Conservation (phyloP, 1,284 basidiomycete species). For the Paramarasmius palmivorus region DNA sequence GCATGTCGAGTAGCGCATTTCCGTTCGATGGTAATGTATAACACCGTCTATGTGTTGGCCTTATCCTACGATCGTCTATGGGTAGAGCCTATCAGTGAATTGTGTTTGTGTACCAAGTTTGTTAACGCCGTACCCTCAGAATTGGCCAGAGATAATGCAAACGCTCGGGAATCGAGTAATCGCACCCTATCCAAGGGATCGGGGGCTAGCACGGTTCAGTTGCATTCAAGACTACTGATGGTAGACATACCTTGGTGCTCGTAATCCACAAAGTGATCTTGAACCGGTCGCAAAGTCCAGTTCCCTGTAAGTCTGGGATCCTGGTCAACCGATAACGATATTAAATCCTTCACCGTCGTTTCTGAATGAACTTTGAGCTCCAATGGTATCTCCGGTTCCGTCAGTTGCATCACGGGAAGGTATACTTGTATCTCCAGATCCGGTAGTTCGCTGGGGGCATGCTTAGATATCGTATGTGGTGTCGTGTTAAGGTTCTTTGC, state of each 20-base stretch:
- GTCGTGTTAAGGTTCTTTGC: too few species aligned
- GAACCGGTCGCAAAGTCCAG: background rate
- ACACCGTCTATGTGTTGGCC: too few species aligned
- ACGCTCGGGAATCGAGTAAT: conserved; percentile 1
- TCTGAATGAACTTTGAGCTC: conserved; percentile 6
- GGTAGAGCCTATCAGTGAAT: too few species aligned
- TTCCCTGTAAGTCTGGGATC: conserved; percentile 11
- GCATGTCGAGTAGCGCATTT: background rate
- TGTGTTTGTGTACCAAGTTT: too few species aligned
- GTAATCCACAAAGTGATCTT: conserved; percentile 8
- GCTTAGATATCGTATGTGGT: too few species aligned
- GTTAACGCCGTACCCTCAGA: background rate
- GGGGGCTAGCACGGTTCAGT: background rate
- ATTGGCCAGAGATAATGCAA: background rate
- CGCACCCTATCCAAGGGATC: conserved; percentile 7
- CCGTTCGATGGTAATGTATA: too few species aligned
- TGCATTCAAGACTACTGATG: background rate
- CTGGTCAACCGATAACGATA: too few species aligned
- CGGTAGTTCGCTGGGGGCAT: too few species aligned
- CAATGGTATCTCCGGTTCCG: background rate
- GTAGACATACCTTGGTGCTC: conserved; percentile 4
- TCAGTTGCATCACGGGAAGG: conserved; percentile 4
- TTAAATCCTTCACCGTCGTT: conserved; percentile 6
- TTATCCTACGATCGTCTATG: too few species aligned
- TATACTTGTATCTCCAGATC: background rate